Conservation (phyloP, 306 rosid genomes). For the Prunus dulcis region DNA sequence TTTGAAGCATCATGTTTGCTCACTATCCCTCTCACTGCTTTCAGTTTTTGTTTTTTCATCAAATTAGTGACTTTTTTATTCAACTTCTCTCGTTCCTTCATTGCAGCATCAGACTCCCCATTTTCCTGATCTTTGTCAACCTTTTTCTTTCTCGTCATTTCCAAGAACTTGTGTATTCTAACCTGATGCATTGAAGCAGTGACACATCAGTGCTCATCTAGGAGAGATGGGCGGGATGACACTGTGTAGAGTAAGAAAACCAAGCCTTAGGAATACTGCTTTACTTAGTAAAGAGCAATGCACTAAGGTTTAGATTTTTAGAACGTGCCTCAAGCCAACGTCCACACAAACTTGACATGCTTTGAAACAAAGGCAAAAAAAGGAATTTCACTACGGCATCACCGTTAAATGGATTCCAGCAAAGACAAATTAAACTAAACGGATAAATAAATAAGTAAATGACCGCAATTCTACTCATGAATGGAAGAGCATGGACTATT, state of each 20-base stretch:
- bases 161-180: constrained; percentile 75
- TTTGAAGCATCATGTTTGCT: constrained; percentile 47
- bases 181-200: constrained; percentile 51
- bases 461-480: neutral
- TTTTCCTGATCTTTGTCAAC: constrained; percentile 40
- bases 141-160: constrained; percentile 55
- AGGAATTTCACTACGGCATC: neutral
- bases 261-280: constrained; percentile 5
- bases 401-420: neutral
- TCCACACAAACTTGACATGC: constrained; percentile 8
- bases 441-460: neutral
- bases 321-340: neutral
- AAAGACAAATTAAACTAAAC: neutral
- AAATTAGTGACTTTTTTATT: constrained; percentile 67
- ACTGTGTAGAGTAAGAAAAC: constrained; percentile 11
- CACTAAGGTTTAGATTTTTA: neutral
- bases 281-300: constrained; percentile 12
- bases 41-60: constrained; percentile 78
- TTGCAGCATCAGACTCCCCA: constrained; percentile 16
- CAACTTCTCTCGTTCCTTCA: constrained; percentile 58
- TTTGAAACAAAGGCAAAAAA: neutral
- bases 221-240: neutral
- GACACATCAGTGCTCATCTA: constrained; percentile 24
- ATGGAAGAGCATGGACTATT: neutral
- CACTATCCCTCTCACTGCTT: constrained; percentile 48